Base-by-base conservation (phyloP, 1,284 basidiomycete genomes). In the Cryptococcus floricola region DNA sequence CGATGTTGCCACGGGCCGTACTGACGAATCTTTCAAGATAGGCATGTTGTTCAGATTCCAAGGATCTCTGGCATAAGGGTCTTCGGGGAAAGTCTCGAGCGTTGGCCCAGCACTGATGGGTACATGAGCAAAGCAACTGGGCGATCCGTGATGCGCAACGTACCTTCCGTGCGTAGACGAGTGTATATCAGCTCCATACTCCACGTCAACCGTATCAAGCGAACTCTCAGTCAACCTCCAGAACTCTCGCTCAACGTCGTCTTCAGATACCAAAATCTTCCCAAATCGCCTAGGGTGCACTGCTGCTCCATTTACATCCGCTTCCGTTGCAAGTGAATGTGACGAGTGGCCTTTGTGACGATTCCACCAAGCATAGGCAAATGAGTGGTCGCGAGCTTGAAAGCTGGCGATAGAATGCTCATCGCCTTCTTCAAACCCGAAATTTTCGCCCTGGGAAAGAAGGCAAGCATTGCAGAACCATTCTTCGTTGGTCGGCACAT, bases 1-100 rank as follows among this genome's bases (percentile, higher is more conserved):
- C 14, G 46, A 50, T 87, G 84, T 48, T 18, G 18, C 7, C 5
- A 6, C 81, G n/a, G n/a, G n/a, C n/a, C n/a, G n/a, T n/a, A 43
- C 94, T 82, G 28, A 69, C 52, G 92, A 97, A 54, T 93, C 89
- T 2, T 86, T 82, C 6, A 93, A 76, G 62, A 96, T 94, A 7
- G 94, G 90, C 50, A 99, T 87, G 68, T 98, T 98, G 80, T 98
- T 98, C 66, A 99, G 79, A 75, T 99, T 99, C 96, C 96, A 98
- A 0, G 89, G 87, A 75, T 97, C 91, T 68, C 85, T 86, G 9
- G 95, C 85, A 70, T 95, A 96, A 1, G 85, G 81, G 68, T 95
- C 83, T 19, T 89, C 77, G 0, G 95, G 94, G 75, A 96, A 87
- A 0, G 89, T 91, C 76, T 98, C 95, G 64, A 94, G 79, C 2